A percentile compares a stretch with the other conserved stretches of the same genome.
Conservation (phyloP, 768 basidiomycete genomes). For the Lactarius sp. region DNA sequence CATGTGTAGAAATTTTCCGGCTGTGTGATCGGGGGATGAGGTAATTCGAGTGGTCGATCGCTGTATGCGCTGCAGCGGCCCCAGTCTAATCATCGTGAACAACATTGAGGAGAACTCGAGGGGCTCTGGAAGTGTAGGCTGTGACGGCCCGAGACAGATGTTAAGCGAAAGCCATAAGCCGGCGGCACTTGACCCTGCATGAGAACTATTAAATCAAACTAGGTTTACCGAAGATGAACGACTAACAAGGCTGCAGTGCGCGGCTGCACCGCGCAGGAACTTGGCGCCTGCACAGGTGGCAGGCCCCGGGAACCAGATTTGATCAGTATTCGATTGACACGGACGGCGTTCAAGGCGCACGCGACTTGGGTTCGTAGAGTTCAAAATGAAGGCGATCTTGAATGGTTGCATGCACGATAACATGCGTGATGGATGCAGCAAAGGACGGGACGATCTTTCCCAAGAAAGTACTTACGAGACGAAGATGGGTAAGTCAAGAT, state of each 20-base stretch:
- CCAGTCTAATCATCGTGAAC: neutral
- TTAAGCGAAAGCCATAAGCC: slow-evolving; percentile 23
- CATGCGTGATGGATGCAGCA: slow-evolving; percentile 22
- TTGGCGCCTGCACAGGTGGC: slow-evolving; percentile 15
- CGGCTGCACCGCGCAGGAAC: slow-evolving; percentile 19
- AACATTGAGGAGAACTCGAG: slow-evolving; percentile 15
- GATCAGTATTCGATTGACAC: neutral
- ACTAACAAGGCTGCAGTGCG: slow-evolving; percentile 15
- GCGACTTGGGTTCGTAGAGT: neutral
- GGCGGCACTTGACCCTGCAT: slow-evolving; percentile 13
- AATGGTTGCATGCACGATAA: slow-evolving; percentile 12
- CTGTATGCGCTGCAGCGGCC: neutral
- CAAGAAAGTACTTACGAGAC: neutral
- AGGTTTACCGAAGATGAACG: slow-evolving; percentile 22
- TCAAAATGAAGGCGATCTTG: slow-evolving; percentile 6
- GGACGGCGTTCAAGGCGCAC: slow-evolving; percentile 5
- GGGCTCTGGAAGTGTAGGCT: slow-evolving; percentile 4
- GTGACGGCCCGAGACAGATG: slow-evolving; percentile 11
- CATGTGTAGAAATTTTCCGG: slow-evolving; percentile 5
- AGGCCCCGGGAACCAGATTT: slow-evolving; percentile 1
- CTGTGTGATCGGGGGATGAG: slow-evolving; percentile 21
- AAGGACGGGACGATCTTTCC: slow-evolving; percentile 4
- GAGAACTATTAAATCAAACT: slow-evolving; percentile 19
- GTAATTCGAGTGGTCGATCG: slow-evolving; percentile 12
- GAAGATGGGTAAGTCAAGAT: slow-evolving; percentile 12